Evolutionary conservation across 106 monocot species (phyloP).

Genomic region (Dactylorhiza incarnata): DNA sequence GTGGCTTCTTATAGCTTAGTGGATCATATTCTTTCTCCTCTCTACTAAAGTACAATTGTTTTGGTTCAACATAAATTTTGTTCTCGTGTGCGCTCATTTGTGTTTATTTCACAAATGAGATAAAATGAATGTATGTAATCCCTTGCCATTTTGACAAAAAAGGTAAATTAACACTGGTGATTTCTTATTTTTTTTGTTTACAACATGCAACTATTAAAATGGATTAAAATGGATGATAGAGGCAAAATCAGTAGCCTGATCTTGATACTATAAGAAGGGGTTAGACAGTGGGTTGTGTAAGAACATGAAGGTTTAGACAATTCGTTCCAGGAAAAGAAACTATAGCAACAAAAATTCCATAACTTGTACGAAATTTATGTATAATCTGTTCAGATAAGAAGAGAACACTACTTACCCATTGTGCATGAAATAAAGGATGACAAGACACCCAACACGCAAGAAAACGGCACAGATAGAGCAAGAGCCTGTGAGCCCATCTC

Average conservation of each 20-base stretch:
- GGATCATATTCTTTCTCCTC: too few species aligned
- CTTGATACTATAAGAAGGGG: too few species aligned
- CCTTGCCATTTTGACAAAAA: too few species aligned
- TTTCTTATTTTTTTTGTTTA: neutral
- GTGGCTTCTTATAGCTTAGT: too few species aligned
- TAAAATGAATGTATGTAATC: too few species aligned
- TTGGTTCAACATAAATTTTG: too few species aligned
- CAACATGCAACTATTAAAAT: neutral
- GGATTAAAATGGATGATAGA: neutral
- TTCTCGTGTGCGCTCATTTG: too few species aligned
- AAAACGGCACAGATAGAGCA: slow-evolving; percentile 89
- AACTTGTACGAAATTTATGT: neutral
- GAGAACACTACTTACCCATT: slow-evolving; percentile 56
- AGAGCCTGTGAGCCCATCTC: slow-evolving; percentile 62
- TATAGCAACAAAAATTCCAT: neutral
- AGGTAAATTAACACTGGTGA: neutral
- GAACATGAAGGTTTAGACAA: neutral
- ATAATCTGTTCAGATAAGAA: neutral
- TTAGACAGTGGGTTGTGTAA: too few species aligned
- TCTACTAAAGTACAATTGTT: too few species aligned
- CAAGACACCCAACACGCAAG: slow-evolving; percentile 84
- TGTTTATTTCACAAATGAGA: too few species aligned
- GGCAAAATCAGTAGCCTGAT: too few species aligned
- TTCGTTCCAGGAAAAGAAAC: neutral
- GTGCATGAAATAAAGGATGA: slow-evolving; percentile 89